These are phyloP conservation scores for Acer campestre DNA, from an alignment of 345 rosid species.

Conservation along the genomic window DNA sequence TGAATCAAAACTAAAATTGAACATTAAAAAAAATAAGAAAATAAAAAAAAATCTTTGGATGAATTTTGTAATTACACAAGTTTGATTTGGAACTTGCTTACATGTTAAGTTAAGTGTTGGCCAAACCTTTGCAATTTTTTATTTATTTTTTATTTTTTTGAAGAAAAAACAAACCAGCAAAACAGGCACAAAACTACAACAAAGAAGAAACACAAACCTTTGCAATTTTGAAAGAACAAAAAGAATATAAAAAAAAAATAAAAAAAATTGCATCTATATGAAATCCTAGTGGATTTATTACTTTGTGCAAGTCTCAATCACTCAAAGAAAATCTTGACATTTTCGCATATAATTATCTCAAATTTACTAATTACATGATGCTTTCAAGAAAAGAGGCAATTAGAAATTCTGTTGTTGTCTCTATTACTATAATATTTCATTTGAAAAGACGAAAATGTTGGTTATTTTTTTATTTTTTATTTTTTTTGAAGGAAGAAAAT, in stretches of 20 bases:
- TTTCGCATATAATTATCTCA: background rate
- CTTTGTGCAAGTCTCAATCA: conserved; percentile 28
- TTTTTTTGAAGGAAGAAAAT: too few species aligned
- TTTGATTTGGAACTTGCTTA: conserved; percentile 16
- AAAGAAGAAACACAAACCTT: too few species aligned
- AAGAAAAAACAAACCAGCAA: too few species aligned
- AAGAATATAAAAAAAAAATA: background rate
- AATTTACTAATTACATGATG: conserved; percentile 3
- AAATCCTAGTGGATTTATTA: conserved; percentile 16
- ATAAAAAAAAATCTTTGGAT: background rate
- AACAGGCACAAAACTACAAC: too few species aligned
- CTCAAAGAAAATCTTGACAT: conserved; percentile 11
- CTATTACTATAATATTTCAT: background rate
- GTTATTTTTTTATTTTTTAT: too few species aligned
- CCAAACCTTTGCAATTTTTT: too few species aligned
- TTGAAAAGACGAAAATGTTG: background rate
- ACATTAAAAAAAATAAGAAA: too few species aligned
- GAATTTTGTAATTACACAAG: background rate
- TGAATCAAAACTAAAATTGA: too few species aligned
- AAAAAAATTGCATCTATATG: background rate
- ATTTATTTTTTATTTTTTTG: too few species aligned
- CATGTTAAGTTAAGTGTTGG: conserved; percentile 20
- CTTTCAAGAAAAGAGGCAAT: background rate
- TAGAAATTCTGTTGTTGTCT: background rate
- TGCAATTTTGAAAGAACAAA: background rate